Evolutionary conservation across 2,329 filamentous ascomycete species (phyloP).

Genomic region (Ophiostoma tasmaniense): DNA sequence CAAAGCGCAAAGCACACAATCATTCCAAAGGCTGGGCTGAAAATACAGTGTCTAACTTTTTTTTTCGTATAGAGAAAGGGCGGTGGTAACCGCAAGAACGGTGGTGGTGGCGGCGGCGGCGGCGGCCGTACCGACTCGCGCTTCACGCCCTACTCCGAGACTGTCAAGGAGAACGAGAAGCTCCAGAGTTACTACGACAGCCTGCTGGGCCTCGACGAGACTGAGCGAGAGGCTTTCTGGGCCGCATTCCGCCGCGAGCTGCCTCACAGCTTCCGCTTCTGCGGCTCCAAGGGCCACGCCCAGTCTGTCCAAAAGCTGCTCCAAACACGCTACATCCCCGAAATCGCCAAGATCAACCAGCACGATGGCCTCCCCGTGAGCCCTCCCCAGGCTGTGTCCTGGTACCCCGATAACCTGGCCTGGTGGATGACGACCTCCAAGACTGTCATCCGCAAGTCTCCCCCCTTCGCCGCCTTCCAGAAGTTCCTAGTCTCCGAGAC

Average conservation of each 20-base stretch:
- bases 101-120: constrained; percentile 21
- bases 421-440: constrained; percentile 99
- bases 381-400: constrained; percentile 71
- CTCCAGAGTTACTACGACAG: constrained; percentile 82
- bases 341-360: constrained; percentile 76
- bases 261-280: constrained; percentile 96
- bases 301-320: constrained; percentile 82
- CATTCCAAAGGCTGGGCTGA: neutral
- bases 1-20: neutral
- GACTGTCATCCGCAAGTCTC: constrained; percentile 86
- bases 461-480: constrained; percentile 90
- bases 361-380: constrained; percentile 75
- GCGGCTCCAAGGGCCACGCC: constrained; percentile 92
- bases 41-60: neutral
- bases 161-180: constrained; percentile 72
- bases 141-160: constrained; percentile 43
- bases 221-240: constrained; percentile 79
- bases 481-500: constrained; percentile 97
- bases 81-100: constrained; percentile 27
- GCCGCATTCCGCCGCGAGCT: constrained; percentile 70
- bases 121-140: constrained; percentile 32
- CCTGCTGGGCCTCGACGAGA: constrained; percentile 58
- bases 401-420: constrained; percentile 91
- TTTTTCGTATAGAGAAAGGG: constrained; percentile 22
- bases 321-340: constrained; percentile 79